Conservation (phyloP, 2,329 filamentous ascomycete species). For the Fusarium pseudocircinatum region DNA sequence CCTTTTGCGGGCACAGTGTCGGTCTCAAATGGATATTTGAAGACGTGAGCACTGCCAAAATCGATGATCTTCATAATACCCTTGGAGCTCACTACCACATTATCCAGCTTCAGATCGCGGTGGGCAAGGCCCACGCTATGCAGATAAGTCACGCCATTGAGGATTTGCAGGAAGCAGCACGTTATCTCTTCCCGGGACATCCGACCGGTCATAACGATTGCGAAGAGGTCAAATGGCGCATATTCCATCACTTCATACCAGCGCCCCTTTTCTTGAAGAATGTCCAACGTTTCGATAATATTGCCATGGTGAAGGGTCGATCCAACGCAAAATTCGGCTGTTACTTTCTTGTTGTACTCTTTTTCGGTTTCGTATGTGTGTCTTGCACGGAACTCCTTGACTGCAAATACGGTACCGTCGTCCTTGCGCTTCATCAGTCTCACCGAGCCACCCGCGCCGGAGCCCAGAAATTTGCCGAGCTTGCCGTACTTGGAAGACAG, state of each 20-base stretch:
- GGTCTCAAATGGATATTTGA: slow-evolving; percentile 95
- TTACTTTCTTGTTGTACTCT: slow-evolving; percentile 98
- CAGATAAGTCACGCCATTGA: slow-evolving; percentile 93
- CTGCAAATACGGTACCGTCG: slow-evolving; percentile 93
- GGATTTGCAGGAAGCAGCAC: slow-evolving; percentile 92
- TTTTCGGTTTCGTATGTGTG: slow-evolving; percentile 94
- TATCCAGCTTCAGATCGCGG: slow-evolving; percentile 95
- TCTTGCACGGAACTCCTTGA: slow-evolving; percentile 93
- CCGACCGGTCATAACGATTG: slow-evolving; percentile 98
- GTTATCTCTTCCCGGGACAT: slow-evolving; percentile 92
- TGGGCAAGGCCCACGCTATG: slow-evolving; percentile 96
- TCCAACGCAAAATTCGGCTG: slow-evolving; percentile 97
- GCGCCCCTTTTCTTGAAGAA: slow-evolving; percentile 89
- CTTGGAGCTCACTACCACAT: slow-evolving; percentile 94
- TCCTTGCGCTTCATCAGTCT: slow-evolving; percentile 92
- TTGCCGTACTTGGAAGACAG: slow-evolving; percentile 94
- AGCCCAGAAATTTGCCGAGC: slow-evolving; percentile 91
- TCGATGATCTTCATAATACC: slow-evolving; percentile 99
- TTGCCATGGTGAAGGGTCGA: slow-evolving; percentile 98
- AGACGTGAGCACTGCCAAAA: slow-evolving; percentile 97
- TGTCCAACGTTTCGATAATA: slow-evolving; percentile 97
- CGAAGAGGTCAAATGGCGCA: slow-evolving; percentile 93
- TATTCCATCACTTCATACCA: slow-evolving; percentile 99
- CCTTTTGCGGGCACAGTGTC: slow-evolving; percentile 56
- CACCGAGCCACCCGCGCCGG: slow-evolving; percentile 93